These are phyloP conservation scores for Penicillium sp. DNA, from an alignment of 2,329 filamentous ascomycete species.

Conservation along the genomic window DNA sequence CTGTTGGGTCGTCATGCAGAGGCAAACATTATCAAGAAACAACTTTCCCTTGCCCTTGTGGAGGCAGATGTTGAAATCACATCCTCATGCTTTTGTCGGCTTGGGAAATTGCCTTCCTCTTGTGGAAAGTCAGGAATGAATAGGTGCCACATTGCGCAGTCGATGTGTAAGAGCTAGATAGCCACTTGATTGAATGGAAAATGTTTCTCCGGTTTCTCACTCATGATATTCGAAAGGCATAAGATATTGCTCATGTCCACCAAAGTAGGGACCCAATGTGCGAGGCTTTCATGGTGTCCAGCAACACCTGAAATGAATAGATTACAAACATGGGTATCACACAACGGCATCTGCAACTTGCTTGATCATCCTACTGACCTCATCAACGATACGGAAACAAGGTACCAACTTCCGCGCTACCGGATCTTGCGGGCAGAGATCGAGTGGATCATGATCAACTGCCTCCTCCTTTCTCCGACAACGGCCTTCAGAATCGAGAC, in stretches of 20 bases:
- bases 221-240: neutral
- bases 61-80: slow-evolving; percentile 58
- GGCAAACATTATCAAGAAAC: slow-evolving; percentile 45
- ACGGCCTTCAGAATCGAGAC: slow-evolving; percentile 21
- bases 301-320: neutral
- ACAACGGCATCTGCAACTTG: slow-evolving; percentile 20
- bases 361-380: slow-evolving; percentile 25
- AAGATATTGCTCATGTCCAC: too few species aligned
- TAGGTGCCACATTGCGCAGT: neutral
- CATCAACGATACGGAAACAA: slow-evolving; percentile 30
- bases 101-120: slow-evolving; percentile 9
- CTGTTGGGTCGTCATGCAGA: slow-evolving; percentile 50
- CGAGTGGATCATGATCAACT: slow-evolving; percentile 22
- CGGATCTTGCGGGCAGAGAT: slow-evolving; percentile 26
- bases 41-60: slow-evolving; percentile 51
- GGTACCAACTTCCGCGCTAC: slow-evolving; percentile 22
- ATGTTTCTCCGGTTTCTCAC: neutral
- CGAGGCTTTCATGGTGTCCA: neutral
- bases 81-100: slow-evolving; percentile 56
- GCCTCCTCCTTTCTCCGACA: slow-evolving; percentile 23
- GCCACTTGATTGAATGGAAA: neutral
- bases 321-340: slow-evolving; percentile 23
- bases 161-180: neutral
- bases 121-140: slow-evolving; percentile 1
- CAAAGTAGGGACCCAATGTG: neutral